Evolutionary conservation across 2,329 filamentous ascomycete genomes (phyloP), one percentile per base, ranked within the genome.

Genomic region (Colletotrichum phormii): DNA sequence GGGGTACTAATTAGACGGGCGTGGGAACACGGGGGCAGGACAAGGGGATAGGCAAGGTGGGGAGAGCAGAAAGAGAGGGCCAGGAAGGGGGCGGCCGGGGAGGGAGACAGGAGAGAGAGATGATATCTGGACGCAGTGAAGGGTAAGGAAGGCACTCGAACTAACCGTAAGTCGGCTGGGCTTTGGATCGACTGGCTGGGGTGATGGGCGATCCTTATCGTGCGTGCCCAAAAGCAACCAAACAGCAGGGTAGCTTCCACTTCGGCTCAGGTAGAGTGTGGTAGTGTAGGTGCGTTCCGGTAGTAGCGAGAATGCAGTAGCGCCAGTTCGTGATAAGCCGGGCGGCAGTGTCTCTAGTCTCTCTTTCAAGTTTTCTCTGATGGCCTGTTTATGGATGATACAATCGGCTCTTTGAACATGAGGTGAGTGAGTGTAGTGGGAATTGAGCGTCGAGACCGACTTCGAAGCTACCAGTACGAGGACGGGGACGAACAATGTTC

Each of bases 201-300:
- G 76, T 77, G 68, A 75, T 74, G 76, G 76, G 31, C 58, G 62
- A 66, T 67, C 78, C 78, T 80, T 81, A 80, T 81, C 79, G 72
- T 73, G 61, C 70, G 76, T 77, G 69, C 78, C 78, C 62, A 71
- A 63, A 63, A 62, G 59, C 67, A 64, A 62, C 51, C 57, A 53
- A 46, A 53, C 33, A 33, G 58, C 24, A 60, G 58, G 42, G 42
- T 49, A 49, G 42, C 42, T 49, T 9, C 42, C 42, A 49, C 18
- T 49, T 49, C 42, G 42, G 42, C 42, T 49, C 18, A 49, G 42
- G 42, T 42, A 42, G 37, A 42, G 37, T 49, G 15, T 49, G 15
- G 42, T 49, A 49, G 42, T 18, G 42, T 49, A 49, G 42, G 18
- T 49, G 15, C 42, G 42, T 49, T 18, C 42, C 22, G 46, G 37